phyloP scores from a whole-genome alignment of 495 filamentous ascomycete genomes.

The Saxophila tyrrhenica region DNA sequence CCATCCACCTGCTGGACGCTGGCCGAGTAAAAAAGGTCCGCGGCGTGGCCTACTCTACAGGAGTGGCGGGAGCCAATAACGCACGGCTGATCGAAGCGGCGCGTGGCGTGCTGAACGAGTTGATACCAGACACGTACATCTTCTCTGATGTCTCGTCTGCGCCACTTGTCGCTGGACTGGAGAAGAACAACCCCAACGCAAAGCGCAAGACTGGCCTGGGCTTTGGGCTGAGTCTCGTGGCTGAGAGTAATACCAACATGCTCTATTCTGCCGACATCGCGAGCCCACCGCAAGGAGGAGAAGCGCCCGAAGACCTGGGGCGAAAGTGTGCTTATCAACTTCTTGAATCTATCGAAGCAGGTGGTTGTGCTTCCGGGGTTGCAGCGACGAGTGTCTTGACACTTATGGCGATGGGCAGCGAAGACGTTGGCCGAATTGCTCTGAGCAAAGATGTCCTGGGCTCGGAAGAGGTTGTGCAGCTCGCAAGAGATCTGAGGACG shows the following conservation, averaged over 20 bases:
- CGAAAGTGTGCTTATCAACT: slow-evolving; percentile 79
- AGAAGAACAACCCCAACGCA: slow-evolving; percentile 45
- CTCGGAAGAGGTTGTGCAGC: slow-evolving; percentile 61
- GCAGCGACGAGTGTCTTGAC: slow-evolving; percentile 62
- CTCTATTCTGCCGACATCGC: slow-evolving; percentile 80
- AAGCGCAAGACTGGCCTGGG: slow-evolving; percentile 71
- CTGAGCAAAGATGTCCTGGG: slow-evolving; percentile 68
- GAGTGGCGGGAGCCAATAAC: slow-evolving; percentile 83
- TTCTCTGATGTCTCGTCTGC: slow-evolving; percentile 65
- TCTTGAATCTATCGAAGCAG: slow-evolving; percentile 66
- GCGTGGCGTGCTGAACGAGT: slow-evolving; percentile 72
- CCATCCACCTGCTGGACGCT: slow-evolving; percentile 74
- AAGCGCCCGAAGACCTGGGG: slow-evolving; percentile 81
- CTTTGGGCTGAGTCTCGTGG: slow-evolving; percentile 81
- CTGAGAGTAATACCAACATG: slow-evolving; percentile 76
- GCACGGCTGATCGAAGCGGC: slow-evolving; percentile 88
- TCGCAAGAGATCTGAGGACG: slow-evolving; percentile 69
- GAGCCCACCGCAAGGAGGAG: slow-evolving; percentile 67
- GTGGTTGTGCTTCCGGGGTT: slow-evolving; percentile 65
- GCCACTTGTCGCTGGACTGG: slow-evolving; percentile 52
- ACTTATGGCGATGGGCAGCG: slow-evolving; percentile 91
- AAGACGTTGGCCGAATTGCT: slow-evolving; percentile 55
- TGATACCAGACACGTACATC: slow-evolving; percentile 78
- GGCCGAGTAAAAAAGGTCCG: slow-evolving; percentile 81
- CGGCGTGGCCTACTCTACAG: slow-evolving; percentile 85